Evolutionary conservation across 257 asterid species (phyloP), one percentile per base, ranked within the genome.

Genomic region (Nicotiana noctiflora): DNA sequence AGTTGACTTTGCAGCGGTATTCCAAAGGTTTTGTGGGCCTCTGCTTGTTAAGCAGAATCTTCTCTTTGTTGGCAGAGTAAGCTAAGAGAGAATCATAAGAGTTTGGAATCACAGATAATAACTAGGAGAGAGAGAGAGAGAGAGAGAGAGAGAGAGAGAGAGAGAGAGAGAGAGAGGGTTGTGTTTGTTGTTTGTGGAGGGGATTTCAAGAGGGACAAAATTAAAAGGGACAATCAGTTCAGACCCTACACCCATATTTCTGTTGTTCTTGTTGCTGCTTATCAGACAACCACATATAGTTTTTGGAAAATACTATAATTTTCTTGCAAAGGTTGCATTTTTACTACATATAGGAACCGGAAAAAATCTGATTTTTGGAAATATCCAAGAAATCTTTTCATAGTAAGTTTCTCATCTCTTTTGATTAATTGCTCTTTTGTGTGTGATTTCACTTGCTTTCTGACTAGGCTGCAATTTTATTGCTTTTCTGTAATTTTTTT

Each of bases 341-440:
- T 56, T 59, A 83, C 80, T 53, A 75, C 79, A 60, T 32, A 14
- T 40, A 70, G 55, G 3, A 37, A 17, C 70, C 7, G 46, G 11
- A 40, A 40, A 40, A 79, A 77, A 19, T 78, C 32, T 82, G 81
- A 60, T 72, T 60, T 57, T 77, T 85, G 91, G 93, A 93, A 93
- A 93, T 91, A 92, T 93, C 88, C 94, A 87, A 83, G 94, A 92
- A 90, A 90, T 90, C 84, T 79, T 34, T 72, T 60, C 68, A 80
- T 62, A 76, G 88, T 82, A 83, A 86, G 89, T 83, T 75, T 53
- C 87, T 88, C 77, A 80, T 80, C 68, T 56, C 80, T 72, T 29
- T 29, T 80, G 62, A 64, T 79, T 74, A 11, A 40, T 40, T 27
- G 11, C 56, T 70, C 85, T 82, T 81, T 60, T 67, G 72, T 84